Evolutionary conservation across 805 yeast species (phyloP), one percentile per base, ranked within the genome.

Genomic region (Teunomyces kruisii): DNA sequence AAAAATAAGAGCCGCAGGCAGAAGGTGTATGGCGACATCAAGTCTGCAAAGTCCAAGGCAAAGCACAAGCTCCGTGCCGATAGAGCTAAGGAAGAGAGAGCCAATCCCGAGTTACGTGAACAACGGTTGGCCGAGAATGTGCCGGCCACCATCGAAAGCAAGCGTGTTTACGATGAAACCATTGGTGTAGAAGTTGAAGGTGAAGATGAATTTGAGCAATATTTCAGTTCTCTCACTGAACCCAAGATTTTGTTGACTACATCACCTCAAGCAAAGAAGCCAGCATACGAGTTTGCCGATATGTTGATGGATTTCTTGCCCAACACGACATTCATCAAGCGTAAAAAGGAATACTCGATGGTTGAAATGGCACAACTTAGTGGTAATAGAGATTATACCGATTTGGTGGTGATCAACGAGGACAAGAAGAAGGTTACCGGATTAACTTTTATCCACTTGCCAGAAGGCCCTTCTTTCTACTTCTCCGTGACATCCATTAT

Each of bases 161-260:
- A 86, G 74, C 74, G 97, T 60, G 92, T 84, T 1, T 90, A 66
- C 54, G 97, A 90, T 62, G 97, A 91, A 64, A 87, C 96, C 1
- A 84, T 88, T 14, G 73, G 68, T 27, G 72, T 68, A 41, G 85
- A 79, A 48, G 63, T 78, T 15, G 84, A 78, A 59, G 82, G 83
- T 26, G 83, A 83, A 48, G 86, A 81, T 54, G 84, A 80, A 56
- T 87, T 87, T 61, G 77, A 73, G 30, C 62, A 67, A 26, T 83
- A 83, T 58, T 86, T 85, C 58, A 68, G 70, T 16, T 74, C 75
- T 36, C 47, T 50, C 24, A 63, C 74, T 49, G 82, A 83, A 42
- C 98, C 99, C 38, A 94, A 94, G 64, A 86, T 94, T 38, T 74
- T 94, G 45, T 70, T 94, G 44, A 94, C 99, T 6, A 94, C 99